Evolutionary conservation across 352 stramenopile species (phyloP).

Genomic region (Peronospora destructor): DNA sequence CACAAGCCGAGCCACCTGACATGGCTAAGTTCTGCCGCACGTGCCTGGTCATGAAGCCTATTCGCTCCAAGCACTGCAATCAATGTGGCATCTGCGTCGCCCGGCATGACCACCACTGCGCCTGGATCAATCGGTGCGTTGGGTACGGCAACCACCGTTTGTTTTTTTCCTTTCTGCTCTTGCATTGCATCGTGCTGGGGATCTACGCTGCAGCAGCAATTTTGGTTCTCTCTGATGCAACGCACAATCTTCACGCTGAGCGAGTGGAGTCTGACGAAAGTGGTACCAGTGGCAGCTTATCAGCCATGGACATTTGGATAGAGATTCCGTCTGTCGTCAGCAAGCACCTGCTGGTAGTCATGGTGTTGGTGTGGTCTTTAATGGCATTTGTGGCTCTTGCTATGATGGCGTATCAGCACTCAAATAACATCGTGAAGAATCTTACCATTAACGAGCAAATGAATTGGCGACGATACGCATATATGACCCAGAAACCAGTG

Average conservation of each 20-base stretch:
- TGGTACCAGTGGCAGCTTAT: constrained; percentile 23
- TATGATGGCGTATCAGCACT: constrained; percentile 63
- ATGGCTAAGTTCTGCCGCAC: constrained; percentile 58
- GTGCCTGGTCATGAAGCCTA: constrained; percentile 59
- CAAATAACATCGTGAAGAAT: constrained; percentile 59
- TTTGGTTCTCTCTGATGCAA: constrained; percentile 36
- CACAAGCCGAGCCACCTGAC: constrained; percentile 33
- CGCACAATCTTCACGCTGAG: constrained; percentile 28
- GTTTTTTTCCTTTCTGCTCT: constrained; percentile 72
- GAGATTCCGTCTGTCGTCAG: constrained; percentile 48
- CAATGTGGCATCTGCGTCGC: constrained; percentile 73
- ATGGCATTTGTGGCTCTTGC: constrained; percentile 41
- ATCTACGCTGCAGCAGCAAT: constrained; percentile 42
- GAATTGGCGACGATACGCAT: constrained; percentile 75
- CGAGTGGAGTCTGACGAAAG: constrained; percentile 20
- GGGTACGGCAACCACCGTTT: constrained; percentile 72
- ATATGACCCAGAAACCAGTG: constrained; percentile 31
- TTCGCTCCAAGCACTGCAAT: constrained; percentile 78
- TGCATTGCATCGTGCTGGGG: constrained; percentile 47
- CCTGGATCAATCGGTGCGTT: constrained; percentile 83
- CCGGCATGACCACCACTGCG: constrained; percentile 84
- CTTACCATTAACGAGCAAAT: constrained; percentile 80
- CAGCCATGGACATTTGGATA: constrained; percentile 49
- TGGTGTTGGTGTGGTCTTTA: constrained; percentile 53
- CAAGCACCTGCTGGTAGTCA: constrained; percentile 47